These are phyloP conservation scores for Scenedesmus sp. DNA, from an alignment of 163 green algal genomes.

Conservation along the genomic window DNA sequence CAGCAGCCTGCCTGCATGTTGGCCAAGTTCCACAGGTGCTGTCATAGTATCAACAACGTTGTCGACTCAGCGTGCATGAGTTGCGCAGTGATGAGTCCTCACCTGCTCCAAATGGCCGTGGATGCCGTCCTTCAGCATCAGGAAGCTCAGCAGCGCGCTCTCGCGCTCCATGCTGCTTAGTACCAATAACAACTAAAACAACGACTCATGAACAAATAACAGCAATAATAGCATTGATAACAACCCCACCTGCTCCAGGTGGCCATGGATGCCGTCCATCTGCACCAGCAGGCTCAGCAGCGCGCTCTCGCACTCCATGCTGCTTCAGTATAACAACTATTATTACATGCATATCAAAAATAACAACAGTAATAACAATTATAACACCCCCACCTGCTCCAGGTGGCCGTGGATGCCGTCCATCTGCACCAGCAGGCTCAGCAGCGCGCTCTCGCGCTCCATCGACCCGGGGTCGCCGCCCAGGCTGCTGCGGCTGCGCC, in stretches of 20 bases:
- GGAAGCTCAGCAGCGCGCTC: conserved; percentile 69
- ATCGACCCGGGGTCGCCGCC: conserved; percentile 65
- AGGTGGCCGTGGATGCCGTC: conserved; percentile 87
- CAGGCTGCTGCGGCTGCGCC: conserved; percentile 46
- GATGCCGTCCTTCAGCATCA: conserved; percentile 96
- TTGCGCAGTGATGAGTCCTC: not conserved
- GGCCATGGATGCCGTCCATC: conserved; percentile 93
- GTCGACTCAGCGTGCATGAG: too few species aligned
- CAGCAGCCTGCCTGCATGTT: too few species aligned
- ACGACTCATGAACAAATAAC: not conserved
- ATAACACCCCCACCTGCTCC: conserved; percentile 52
- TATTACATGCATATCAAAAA: too few species aligned
- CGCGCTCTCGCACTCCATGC: conserved; percentile 75
- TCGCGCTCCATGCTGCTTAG: not conserved
- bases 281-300: conserved; percentile 93
- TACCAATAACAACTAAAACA: not conserved
- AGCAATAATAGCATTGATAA: not conserved
- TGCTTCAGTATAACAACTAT: conserved; percentile 21
- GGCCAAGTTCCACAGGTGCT: too few species aligned
- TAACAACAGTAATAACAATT: too few species aligned
- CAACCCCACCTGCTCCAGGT: conserved; percentile 57
- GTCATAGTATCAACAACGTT: too few species aligned
- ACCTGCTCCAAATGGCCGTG: conserved; percentile 66
- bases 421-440: conserved; percentile 95
- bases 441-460: conserved; percentile 77